These are phyloP conservation scores for Talaromyces stipitatus DNA, from an alignment of 495 filamentous ascomycete species.

Conservation along the genomic window DNA sequence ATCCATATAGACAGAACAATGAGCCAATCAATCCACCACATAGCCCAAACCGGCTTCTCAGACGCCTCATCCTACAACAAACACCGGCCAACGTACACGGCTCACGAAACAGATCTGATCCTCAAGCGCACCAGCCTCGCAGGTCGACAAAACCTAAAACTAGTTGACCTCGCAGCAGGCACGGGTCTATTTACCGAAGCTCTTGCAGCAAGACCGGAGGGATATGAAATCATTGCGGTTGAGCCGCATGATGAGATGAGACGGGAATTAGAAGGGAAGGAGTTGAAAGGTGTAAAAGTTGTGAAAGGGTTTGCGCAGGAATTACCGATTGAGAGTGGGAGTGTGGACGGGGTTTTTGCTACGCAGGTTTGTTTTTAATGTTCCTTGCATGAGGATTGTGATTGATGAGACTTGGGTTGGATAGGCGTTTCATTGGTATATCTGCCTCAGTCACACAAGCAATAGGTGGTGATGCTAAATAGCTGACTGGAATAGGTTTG, in stretches of 20 bases:
- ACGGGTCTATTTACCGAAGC: constrained; percentile 61
- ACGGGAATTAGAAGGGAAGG: constrained; percentile 44
- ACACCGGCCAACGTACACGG: constrained; percentile 54
- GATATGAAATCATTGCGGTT: constrained; percentile 49
- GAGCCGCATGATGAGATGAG: constrained; percentile 58
- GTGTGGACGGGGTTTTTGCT: constrained; percentile 54
- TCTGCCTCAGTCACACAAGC: not conserved
- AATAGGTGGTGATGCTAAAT: too few species aligned
- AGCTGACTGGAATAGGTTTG: constrained; percentile 41
- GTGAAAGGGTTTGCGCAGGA: constrained; percentile 45
- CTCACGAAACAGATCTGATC: constrained; percentile 44
- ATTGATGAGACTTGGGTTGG: not conserved
- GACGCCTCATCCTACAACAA: constrained; percentile 50
- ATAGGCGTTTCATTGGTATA: constrained; percentile 55
- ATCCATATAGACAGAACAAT: not conserved
- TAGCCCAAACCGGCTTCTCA: constrained; percentile 22
- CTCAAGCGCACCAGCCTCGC: constrained; percentile 39
- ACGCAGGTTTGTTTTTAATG: constrained; percentile 49
- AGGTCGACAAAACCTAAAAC: constrained; percentile 15
- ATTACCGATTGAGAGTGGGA: constrained; percentile 45
- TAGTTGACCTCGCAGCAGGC: constrained; percentile 58
- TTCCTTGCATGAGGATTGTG: not conserved
- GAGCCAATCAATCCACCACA: constrained; percentile 2
- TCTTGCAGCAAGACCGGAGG: constrained; percentile 42
- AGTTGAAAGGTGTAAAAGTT: constrained; percentile 39